A percentile compares a stretch with the other conserved stretches of the same genome.
These are phyloP conservation scores for Ogataea naganishii DNA, from an alignment of 805 yeast species.

Conservation along the genomic window DNA sequence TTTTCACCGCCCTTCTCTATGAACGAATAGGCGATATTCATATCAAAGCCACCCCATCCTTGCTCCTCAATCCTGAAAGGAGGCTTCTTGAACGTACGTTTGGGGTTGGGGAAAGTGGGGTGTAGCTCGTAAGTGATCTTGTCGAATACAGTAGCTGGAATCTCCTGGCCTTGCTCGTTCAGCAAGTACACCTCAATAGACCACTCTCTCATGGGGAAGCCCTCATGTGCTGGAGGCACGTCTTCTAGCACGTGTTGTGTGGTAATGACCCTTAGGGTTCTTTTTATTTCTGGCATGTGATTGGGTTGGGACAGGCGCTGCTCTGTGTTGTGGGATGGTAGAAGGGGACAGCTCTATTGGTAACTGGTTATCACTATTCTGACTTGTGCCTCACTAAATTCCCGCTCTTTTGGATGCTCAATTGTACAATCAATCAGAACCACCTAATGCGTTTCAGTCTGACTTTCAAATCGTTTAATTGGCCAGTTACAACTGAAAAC, in stretches of 20 bases:
- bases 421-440: too few relatives aligned
- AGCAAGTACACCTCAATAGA: conserved; percentile 66
- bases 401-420: too few relatives aligned
- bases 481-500: too few relatives aligned
- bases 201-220: conserved; percentile 95
- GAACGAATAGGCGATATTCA: conserved; percentile 67
- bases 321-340: too few relatives aligned
- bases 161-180: conserved; percentile 71
- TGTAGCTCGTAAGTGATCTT: conserved; percentile 89
- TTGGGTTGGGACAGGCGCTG: neutral
- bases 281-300: conserved; percentile 47
- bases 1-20: conserved; percentile 86
- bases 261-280: conserved; percentile 84
- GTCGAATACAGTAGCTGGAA: conserved; percentile 84
- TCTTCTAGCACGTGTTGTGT: conserved; percentile 76
- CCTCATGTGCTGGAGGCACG: conserved; percentile 78
- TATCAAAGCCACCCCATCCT: conserved; percentile 98
- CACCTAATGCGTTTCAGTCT: too few relatives aligned
- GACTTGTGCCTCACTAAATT: too few relatives aligned
- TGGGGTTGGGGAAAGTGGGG: conserved; percentile 91
- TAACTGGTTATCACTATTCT: too few relatives aligned
- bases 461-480: too few relatives aligned
- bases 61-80: conserved; percentile 87
- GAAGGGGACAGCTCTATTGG: too few relatives aligned
- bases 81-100: conserved; percentile 65